Percentiles rank a stretch among this genome's conserved stretches.
Evolutionary conservation across 768 basidiomycete species (phyloP).

Genomic region (Podaxis sp.): DNA sequence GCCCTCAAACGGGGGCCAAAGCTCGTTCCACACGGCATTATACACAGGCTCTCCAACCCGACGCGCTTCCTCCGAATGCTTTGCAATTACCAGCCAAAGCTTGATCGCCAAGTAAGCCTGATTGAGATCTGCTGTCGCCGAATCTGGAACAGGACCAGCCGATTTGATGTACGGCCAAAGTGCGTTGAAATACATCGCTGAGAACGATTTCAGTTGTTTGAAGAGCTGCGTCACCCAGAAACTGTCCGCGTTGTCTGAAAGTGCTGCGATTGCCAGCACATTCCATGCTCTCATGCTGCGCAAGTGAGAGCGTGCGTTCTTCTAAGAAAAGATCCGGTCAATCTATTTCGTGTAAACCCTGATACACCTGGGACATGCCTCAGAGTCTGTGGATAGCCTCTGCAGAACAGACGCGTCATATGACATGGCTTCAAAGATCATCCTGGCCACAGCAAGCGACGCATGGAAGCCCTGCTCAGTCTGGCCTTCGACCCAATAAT

Average conservation of each 20-base stretch:
- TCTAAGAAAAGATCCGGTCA: conserved; percentile 9
- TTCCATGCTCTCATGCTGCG: conserved; percentile 64
- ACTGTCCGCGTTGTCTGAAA: conserved; percentile 36
- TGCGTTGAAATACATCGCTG: conserved; percentile 41
- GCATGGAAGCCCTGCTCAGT: conserved; percentile 53
- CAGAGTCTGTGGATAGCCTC: conserved; percentile 35
- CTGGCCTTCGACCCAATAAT: conserved; percentile 42
- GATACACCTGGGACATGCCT: conserved; percentile 24
- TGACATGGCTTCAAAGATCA: conserved; percentile 48
- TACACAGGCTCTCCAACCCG: conserved; percentile 26
- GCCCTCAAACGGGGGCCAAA: conserved; percentile 70
- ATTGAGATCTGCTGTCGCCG: conserved; percentile 58
- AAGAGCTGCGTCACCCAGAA: conserved; percentile 43
- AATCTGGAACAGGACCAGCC: conserved; percentile 34
- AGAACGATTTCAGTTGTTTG: conserved; percentile 49
- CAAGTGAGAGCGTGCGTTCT: conserved; percentile 3
- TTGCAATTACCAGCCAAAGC: conserved; percentile 64
- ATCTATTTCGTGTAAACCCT: conserved; percentile 6
- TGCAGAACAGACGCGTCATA: conserved; percentile 41
- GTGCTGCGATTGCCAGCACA: conserved; percentile 51
- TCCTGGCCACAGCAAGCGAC: conserved; percentile 47
- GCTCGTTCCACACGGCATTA: conserved; percentile 63
- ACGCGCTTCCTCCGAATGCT: conserved; percentile 26
- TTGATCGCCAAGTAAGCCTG: conserved; percentile 69
- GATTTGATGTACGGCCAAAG: conserved; percentile 40